These are phyloP conservation scores for Trichosporon ovoides DNA, from an alignment of 1,284 basidiomycete species.

Conservation along the genomic window DNA sequence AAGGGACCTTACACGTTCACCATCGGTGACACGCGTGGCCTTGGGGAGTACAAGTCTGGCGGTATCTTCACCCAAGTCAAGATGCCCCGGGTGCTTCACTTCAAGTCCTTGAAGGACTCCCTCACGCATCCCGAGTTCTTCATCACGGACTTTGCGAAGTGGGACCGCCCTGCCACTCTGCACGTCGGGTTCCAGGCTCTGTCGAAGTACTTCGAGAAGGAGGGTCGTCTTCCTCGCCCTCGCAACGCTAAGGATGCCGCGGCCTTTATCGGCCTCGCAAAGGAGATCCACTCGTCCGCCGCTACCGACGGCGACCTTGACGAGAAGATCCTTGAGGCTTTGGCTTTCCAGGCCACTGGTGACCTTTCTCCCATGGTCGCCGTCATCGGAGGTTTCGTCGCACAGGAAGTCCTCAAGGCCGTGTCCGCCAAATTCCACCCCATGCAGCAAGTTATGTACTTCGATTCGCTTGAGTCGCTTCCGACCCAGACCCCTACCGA, in stretches of 20 bases:
- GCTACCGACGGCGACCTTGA: conserved; percentile 63
- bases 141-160: conserved; percentile 97
- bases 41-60: conserved; percentile 77
- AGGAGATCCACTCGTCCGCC: conserved; percentile 59
- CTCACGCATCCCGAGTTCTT: conserved; percentile 78
- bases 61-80: conserved; percentile 99
- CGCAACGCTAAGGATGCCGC: conserved; percentile 79
- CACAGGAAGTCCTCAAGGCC: conserved; percentile 96
- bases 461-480: conserved; percentile 94
- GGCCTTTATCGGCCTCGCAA: conserved; percentile 65
- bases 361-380: conserved; percentile 88
- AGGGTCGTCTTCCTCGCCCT: conserved; percentile 71
- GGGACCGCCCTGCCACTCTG: conserved; percentile 82
- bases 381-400: conserved; percentile 94
- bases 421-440: conserved; percentile 98
- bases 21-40: conserved; percentile 78
- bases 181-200: conserved; percentile 96
- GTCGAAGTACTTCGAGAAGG: conserved; percentile 67
- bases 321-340: conserved; percentile 69
- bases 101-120: conserved; percentile 90
- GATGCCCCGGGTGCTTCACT: conserved; percentile 93
- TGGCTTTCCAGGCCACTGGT: conserved; percentile 90
- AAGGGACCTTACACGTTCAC: conserved; percentile 96
- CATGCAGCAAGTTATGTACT: conserved; percentile 91
- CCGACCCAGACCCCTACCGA: conserved; percentile 71